Evolutionary conservation across 78 protist genomes (phyloP), one percentile per base, ranked within the genome.

Genomic region (Dictyostelium firmibasis): DNA sequence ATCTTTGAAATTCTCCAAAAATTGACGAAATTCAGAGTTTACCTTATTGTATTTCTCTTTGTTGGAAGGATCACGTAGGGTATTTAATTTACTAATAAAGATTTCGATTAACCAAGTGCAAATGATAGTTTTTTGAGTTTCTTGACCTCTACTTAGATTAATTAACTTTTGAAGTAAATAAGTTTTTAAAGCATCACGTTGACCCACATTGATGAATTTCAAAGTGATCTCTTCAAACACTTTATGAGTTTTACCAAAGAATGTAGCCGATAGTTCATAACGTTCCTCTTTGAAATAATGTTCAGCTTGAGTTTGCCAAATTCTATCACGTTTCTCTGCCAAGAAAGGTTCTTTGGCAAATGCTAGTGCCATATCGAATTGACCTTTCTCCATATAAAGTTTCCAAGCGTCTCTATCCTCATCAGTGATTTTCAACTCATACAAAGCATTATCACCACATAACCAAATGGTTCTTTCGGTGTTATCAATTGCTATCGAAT

Each of bases 71-170:
- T 29, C 93, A 29, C 85, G 74, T 2, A 92, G 47, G 4, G 67
- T 70, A 60, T 97, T 96, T 14, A 97, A 85, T 43, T 95, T 92
- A 83, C 84, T 64, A 57, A 98, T 95, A 70, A 96, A 98, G 8
- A 98, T 93, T 74, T 98, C 99, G 0, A 74, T 57, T 36, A 98
- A 78, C 99, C 98, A 98, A 69, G 98, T 97, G 78, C 93, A 81
- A 31, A 98, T 36, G 60, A 98, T 81, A 0, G 97, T 97, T 72
- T 79, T 69, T 84, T 98, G 99, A 33, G 98, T 97, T 62, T 70
- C 83, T 38, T 38, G 75, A 47, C 70, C 70, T 6, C 62, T 35
- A 4, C 33, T 43, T 11, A 96, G 69, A 44, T 62, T 79, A 14
- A 31, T 29, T 7, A 96, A 92, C 67, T 94, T 97, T 18, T 78